These are phyloP conservation scores for Hypoxylon sp. DNA, from an alignment of 2,329 filamentous ascomycete genomes.

Conservation along the genomic window DNA sequence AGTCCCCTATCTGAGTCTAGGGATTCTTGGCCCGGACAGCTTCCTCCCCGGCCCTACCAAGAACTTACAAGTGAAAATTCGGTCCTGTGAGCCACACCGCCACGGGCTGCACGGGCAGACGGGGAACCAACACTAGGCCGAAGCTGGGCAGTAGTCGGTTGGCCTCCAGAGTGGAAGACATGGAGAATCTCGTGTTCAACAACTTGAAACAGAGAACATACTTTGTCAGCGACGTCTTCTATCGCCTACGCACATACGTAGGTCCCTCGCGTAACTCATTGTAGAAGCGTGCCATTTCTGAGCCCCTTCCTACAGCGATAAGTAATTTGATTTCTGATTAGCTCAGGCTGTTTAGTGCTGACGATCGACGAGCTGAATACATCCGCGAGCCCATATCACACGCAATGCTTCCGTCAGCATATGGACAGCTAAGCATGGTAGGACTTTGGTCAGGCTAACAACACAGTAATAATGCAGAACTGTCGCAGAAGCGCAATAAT, in stretches of 20 bases:
- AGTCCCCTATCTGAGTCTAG: conserved; percentile 19
- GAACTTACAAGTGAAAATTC: conserved; percentile 12
- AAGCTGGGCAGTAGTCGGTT: conserved; percentile 17
- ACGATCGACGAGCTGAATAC: conserved; percentile 34
- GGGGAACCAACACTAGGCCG: conserved; percentile 32
- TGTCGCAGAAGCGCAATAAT: conserved; percentile 4
- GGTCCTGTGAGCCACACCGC: conserved; percentile 24
- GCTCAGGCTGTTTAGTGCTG: conserved; percentile 13
- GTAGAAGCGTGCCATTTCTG: conserved; percentile 10
- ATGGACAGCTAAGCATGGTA: conserved; percentile 7
- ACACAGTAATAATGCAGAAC: conserved; percentile 1
- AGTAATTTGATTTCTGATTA: conserved; percentile 10
- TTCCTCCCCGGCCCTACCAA: conserved; percentile 14
- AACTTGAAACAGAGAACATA: conserved; percentile 2
- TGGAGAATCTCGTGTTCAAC: conserved; percentile 18
- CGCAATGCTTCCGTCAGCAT: conserved; percentile 29
- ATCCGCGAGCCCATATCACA: conserved; percentile 1
- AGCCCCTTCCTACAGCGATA: conserved; percentile 3
- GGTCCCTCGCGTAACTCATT: background rate
- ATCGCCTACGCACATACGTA: background rate
- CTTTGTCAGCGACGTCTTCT: background rate
- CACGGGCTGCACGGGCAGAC: too few relatives aligned
- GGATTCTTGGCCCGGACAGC: conserved; percentile 22
- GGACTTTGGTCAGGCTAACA: conserved; percentile 19
- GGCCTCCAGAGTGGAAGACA: conserved; percentile 20